Evolutionary conservation across 140 eudicot species (phyloP).

Genomic region (Anethum foeniculum): DNA sequence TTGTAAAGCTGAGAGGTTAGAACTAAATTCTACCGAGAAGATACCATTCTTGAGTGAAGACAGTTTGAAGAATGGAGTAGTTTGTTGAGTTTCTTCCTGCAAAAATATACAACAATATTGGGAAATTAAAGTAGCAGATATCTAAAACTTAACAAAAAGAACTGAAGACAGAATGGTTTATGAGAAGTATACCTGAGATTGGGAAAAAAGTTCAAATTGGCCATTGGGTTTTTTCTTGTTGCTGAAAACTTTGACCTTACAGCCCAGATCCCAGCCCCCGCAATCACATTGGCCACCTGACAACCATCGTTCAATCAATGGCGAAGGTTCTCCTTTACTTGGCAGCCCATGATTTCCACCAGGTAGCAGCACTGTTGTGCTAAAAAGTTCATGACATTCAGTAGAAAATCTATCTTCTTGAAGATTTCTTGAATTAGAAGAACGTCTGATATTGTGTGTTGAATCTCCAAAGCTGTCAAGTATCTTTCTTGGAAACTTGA

Average conservation of each 20-base stretch:
- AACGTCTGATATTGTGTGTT: not conserved
- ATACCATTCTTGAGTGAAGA: conserved; percentile 37
- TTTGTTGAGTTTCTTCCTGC: conserved; percentile 35
- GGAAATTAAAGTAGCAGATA: not conserved
- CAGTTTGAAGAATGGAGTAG: conserved; percentile 38
- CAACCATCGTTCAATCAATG: conserved; percentile 64
- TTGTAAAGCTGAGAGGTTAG: conserved; percentile 37
- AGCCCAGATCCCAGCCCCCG: conserved; percentile 93
- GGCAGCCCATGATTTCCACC: conserved; percentile 70
- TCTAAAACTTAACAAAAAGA: not conserved
- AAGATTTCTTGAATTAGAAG: not conserved
- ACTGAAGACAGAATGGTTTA: not conserved
- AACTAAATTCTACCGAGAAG: conserved; percentile 43
- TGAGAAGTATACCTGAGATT: conserved; percentile 49
- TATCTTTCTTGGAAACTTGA: conserved; percentile 26
- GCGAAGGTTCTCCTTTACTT: conserved; percentile 52
- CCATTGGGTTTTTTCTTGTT: conserved; percentile 18
- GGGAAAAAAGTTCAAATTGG: conserved; percentile 50
- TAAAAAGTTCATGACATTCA: conserved; percentile 18
- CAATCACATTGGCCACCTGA: conserved; percentile 83
- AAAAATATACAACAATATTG: conserved; percentile 3
- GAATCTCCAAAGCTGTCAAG: not conserved
- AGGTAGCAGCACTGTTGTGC: conserved; percentile 54
- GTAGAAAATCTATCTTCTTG: conserved; percentile 3
- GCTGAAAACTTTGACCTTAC: conserved; percentile 41